Evolutionary conservation across 441 rosid genomes (phyloP).

Genomic region (Bruguiera hainesii): DNA sequence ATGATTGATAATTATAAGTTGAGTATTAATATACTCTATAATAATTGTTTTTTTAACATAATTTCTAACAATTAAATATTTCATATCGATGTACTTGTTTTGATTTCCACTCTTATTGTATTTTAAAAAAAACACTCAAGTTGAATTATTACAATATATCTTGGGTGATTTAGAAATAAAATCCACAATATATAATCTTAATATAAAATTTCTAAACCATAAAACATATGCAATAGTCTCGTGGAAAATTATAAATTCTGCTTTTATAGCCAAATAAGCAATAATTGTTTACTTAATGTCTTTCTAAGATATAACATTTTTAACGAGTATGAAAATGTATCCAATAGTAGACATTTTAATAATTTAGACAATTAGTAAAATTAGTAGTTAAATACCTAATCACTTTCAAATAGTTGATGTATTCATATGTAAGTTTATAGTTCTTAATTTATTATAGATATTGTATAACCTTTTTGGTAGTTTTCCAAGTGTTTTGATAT

Average conservation of each 20-base stretch:
- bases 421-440: no score
- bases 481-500: no score
- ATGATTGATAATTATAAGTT: neutral
- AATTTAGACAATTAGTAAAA: no score
- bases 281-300: no score
- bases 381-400: no score
- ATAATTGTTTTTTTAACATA: neutral
- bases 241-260: neutral
- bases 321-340: no score
- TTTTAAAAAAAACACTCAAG: neutral
- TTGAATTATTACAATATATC: neutral
- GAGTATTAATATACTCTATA: neutral
- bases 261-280: neutral
- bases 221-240: neutral
- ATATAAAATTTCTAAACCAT: neutral
- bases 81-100: neutral
- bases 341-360: no score
- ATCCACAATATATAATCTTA: neutral
- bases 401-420: no score
- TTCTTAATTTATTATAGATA: no score
- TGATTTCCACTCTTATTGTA: neutral
- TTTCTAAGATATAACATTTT: no score
- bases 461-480: no score
- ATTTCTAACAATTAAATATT: neutral
- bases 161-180: neutral